These are phyloP conservation scores for Pseudopyrenochaeta lycopersici DNA, from an alignment of 2,329 filamentous ascomycete species.

Conservation along the genomic window DNA sequence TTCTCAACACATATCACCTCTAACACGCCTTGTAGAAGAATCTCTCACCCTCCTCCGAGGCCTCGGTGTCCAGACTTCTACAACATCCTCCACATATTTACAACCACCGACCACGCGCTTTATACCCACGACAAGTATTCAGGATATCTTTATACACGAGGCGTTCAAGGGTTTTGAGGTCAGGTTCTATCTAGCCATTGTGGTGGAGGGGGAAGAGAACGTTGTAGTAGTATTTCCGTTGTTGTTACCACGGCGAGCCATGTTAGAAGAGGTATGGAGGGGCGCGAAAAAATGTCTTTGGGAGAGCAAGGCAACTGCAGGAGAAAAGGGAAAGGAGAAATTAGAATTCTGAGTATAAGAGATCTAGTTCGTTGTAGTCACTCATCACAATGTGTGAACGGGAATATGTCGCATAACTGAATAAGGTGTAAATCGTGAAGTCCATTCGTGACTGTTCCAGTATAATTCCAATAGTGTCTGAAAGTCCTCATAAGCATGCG, in stretches of 20 bases:
- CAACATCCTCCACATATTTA: conserved; percentile 74
- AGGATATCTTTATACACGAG: conserved; percentile 94
- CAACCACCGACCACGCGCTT: conserved; percentile 71
- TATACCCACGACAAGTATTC: conserved; percentile 91
- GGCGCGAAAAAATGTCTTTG: conserved; percentile 84
- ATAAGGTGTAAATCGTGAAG: not conserved
- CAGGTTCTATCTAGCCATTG: conserved; percentile 85
- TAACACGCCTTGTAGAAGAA: conserved; percentile 67
- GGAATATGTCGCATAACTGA: too few relatives aligned
- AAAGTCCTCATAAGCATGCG: conserved; percentile 11
- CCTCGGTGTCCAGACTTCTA: conserved; percentile 88
- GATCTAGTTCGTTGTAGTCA: not conserved
- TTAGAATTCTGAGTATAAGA: not conserved
- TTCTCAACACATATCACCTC: not conserved
- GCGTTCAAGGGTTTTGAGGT: conserved; percentile 94
- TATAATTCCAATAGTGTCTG: not conserved
- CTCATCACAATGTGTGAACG: not conserved
- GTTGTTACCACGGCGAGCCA: conserved; percentile 74
- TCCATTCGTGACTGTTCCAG: not conserved
- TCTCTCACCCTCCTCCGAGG: conserved; percentile 87
- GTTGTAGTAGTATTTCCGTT: conserved; percentile 95
- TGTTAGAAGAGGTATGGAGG: conserved; percentile 91
- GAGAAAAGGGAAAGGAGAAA: not conserved
- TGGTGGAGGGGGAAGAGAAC: conserved; percentile 87
- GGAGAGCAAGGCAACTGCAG: conserved; percentile 56